Base-by-base conservation (phyloP, 2,329 filamentous ascomycete genomes). In the Calonectria pseudoreteaudii region DNA sequence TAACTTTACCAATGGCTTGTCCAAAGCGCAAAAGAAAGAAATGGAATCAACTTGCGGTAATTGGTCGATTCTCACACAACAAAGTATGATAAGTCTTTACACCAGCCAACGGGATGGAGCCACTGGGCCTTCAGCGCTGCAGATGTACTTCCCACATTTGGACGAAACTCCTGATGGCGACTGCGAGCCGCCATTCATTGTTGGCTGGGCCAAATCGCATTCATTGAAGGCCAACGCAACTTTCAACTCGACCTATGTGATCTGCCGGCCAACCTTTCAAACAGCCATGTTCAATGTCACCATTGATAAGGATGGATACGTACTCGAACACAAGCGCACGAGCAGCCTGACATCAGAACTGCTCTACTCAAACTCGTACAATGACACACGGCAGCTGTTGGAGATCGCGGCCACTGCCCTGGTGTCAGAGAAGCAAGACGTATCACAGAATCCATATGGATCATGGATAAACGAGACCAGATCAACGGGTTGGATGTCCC, bases 101-200 rank as follows among this genome's bases (percentile, higher is more conserved):
- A 6, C 3, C n/a, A 16, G 9, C 1, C 31, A 10, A 4, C 10
- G 4, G 3, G 4, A 11, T 3, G 10, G 3, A 3, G 9, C n/a
- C n/a, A 47, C 44, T 47, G 44, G 44, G n/a, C 44, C 44, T 47
- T 11, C 44, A 13, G n/a, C 44, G 11, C 10, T 23, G 4, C 44
- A 47, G n/a, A 1, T 47, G n/a, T 47, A 47, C n/a, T 3, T 47
- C 0, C 44, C 44, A 11, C 23, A 23, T 13, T 23, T 47, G 4
- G 8, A 13, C 2, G 1, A 1, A 0, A 47, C 44, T 20, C 10
- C 44, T 4, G 44, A 47, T 11, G 44, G 10, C 3, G 44, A 47
- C 10, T 47, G 44, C 44, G n/a, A 47, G 20, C 44, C 44, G n/a
- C 44, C 44, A 11, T 47, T 47, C 44, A 14, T 47, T 47, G 44